Percentiles rank a stretch among this genome's conserved stretches.
phyloP scores from a whole-genome alignment of 1,284 basidiomycete species.

The Leccinum colubrinum region DNA sequence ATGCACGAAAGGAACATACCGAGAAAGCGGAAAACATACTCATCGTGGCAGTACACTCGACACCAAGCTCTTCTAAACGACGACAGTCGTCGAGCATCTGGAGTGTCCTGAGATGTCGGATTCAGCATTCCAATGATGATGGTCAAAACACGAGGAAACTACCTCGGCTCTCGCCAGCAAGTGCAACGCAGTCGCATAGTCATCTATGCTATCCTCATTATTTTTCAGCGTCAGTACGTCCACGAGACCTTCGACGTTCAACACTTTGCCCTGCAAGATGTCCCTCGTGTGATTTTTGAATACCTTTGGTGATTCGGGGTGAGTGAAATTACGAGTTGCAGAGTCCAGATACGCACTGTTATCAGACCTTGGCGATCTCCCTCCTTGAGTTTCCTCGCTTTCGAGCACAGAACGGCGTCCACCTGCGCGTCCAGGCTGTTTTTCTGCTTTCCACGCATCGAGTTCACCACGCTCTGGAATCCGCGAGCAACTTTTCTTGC shows the following conservation, averaged over 20 bases:
- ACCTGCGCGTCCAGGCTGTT: slow-evolving; percentile 68
- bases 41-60: slow-evolving; percentile 83
- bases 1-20: neutral
- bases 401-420: slow-evolving; percentile 55
- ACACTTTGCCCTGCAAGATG: slow-evolving; percentile 65
- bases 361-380: slow-evolving; percentile 39
- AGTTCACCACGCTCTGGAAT: slow-evolving; percentile 50
- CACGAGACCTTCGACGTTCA: slow-evolving; percentile 66
- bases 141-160: slow-evolving; percentile 16
- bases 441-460: slow-evolving; percentile 54
- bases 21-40: slow-evolving; percentile 52
- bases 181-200: slow-evolving; percentile 65
- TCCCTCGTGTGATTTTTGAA: slow-evolving; percentile 65
- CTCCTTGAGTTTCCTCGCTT: slow-evolving; percentile 48
- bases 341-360: slow-evolving; percentile 37
- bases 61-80: slow-evolving; percentile 82
- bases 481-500: slow-evolving; percentile 59
- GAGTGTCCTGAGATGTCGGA: slow-evolving; percentile 49
- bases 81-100: slow-evolving; percentile 64
- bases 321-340: neutral
- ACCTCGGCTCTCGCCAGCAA: slow-evolving; percentile 58
- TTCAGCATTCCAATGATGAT: slow-evolving; percentile 4
- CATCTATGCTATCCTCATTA: slow-evolving; percentile 51
- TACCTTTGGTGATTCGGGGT: slow-evolving; percentile 37
- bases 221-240: slow-evolving; percentile 75